Percentiles rank a stretch among this genome's conserved stretches.
Conservation (phyloP, 2,329 filamentous ascomycete species). For the Rhexocercosporidium sp. region DNA sequence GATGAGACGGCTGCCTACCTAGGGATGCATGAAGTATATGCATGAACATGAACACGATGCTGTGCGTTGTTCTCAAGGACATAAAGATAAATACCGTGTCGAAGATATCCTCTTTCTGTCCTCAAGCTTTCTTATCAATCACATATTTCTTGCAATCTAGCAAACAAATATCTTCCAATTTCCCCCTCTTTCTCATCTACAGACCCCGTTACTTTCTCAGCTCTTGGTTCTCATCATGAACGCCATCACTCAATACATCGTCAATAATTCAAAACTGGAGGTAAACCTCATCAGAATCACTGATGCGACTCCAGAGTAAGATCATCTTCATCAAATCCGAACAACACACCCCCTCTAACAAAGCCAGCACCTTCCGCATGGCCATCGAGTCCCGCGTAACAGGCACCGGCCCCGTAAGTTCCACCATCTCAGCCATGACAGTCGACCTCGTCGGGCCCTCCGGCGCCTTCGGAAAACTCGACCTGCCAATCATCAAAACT, state of each 20-base stretch:
- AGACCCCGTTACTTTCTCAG: background rate
- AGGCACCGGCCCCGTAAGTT: conserved; percentile 20
- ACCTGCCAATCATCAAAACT: conserved; percentile 23
- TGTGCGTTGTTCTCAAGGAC: background rate
- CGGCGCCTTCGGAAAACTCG: conserved; percentile 18
- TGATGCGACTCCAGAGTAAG: conserved; percentile 25
- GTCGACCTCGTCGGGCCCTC: conserved; percentile 20
- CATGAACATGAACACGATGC: background rate
- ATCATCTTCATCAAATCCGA: no score
- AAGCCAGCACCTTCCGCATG: conserved; percentile 23
- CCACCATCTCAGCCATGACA: conserved; percentile 22
- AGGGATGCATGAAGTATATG: background rate
- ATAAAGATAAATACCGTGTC: background rate
- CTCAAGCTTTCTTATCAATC: background rate
- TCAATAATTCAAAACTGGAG: conserved; percentile 22
- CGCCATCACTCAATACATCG: conserved; percentile 23
- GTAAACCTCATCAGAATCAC: conserved; percentile 26
- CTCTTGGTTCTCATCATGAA: conserved; percentile 21
- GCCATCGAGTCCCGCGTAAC: conserved; percentile 16
- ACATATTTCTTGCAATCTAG: background rate
- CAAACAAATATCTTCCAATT: background rate
- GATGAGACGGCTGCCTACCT: background rate
- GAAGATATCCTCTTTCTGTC: background rate
- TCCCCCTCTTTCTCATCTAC: background rate
- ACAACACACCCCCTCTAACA: background rate